These are phyloP conservation scores for Aspergillus saccharolyticus DNA, from an alignment of 495 filamentous ascomycete species.

Conservation along the genomic window DNA sequence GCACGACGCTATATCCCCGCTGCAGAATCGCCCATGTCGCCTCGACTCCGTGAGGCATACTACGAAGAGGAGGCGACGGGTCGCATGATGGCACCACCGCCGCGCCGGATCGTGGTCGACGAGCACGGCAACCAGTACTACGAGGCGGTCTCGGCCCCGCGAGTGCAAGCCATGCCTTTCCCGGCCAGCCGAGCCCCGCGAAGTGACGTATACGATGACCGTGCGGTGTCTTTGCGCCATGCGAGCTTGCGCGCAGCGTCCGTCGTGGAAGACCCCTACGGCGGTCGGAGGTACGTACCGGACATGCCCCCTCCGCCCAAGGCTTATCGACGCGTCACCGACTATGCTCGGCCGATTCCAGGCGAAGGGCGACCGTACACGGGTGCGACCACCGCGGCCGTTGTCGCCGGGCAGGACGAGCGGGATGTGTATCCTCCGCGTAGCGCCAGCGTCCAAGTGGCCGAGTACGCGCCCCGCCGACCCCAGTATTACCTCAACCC, in stretches of 20 bases:
- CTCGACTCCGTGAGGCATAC: constrained; percentile 46
- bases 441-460: constrained; percentile 37
- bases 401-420: constrained; percentile 25
- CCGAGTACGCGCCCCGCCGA: constrained; percentile 38
- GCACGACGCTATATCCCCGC: constrained; percentile 39
- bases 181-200: constrained; percentile 35
- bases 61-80: constrained; percentile 37
- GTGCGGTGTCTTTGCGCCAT: constrained; percentile 23
- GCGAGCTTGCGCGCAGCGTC: constrained; percentile 39
- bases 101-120: constrained; percentile 62
- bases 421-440: constrained; percentile 31
- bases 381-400: no score
- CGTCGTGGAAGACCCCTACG: constrained; percentile 39
- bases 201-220: constrained; percentile 37
- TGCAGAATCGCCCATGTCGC: constrained; percentile 58
- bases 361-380: constrained; percentile 31
- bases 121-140: constrained; percentile 66
- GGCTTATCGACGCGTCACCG: constrained; percentile 38
- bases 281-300: constrained; percentile 41
- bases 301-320: constrained; percentile 41
- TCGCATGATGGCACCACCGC: constrained; percentile 53
- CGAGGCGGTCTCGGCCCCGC: constrained; percentile 48
- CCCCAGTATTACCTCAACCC: constrained; percentile 23
- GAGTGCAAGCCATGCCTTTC: constrained; percentile 47
- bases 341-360: constrained; percentile 34